Percentiles rank a stretch among this genome's conserved stretches.
phyloP scores from a whole-genome alignment of 345 rosid species.

The Mallotus nudiflorus region DNA sequence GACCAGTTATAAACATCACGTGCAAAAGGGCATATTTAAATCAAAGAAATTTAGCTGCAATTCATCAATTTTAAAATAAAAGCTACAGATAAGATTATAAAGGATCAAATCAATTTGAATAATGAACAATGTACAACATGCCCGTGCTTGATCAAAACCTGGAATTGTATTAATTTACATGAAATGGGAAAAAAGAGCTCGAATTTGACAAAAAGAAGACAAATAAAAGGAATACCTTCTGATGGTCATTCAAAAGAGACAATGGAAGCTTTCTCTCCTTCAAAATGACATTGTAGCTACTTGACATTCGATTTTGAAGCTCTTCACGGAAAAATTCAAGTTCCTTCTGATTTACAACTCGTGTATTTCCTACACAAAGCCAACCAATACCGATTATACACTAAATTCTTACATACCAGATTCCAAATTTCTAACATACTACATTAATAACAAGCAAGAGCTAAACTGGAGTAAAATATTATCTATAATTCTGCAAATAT shows the following conservation, averaged over 20 bases:
- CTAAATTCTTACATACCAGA: no score
- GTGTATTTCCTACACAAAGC: constrained; percentile 53
- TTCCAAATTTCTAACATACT: no score
- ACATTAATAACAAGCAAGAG: no score
- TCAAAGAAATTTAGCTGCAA: no score
- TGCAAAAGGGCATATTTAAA: no score
- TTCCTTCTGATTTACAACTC: constrained; percentile 76
- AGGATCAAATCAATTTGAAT: not conserved
- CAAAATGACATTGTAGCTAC: constrained; percentile 68
- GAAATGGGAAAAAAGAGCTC: not conserved
- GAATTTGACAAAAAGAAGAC: no score
- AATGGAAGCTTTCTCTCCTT: constrained; percentile 76
- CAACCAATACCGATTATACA: not conserved
- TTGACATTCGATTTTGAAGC: constrained; percentile 63
- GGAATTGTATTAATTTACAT: not conserved
- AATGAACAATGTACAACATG: not conserved
- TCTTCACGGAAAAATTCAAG: constrained; percentile 81
- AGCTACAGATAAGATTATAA: not conserved
- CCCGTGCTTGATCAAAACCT: not conserved
- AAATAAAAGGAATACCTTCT: constrained; percentile 52
- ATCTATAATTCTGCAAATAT: no score
- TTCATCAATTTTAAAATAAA: no score
- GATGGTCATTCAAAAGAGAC: constrained; percentile 75
- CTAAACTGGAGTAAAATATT: no score
- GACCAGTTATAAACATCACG: no score